phyloP scores from a whole-genome alignment of 116 monocot genomes.

The Trichopus zeylanicus region DNA sequence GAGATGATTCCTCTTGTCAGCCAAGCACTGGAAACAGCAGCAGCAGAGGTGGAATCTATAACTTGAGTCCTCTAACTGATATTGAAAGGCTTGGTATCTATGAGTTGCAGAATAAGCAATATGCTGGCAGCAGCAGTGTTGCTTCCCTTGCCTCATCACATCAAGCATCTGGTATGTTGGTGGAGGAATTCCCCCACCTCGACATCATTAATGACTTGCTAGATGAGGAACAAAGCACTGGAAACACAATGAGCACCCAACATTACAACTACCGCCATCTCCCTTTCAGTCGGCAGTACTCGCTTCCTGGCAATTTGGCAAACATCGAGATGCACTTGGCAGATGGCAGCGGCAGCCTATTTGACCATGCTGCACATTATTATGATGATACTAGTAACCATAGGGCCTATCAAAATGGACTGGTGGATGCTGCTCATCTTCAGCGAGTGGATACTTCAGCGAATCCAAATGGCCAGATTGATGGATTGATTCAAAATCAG shows the following conservation, averaged over 20 bases:
- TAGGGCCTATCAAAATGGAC: slow-evolving; percentile 16
- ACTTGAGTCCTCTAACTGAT: no score
- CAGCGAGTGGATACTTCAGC: slow-evolving; percentile 22
- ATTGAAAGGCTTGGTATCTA: slow-evolving; percentile 9
- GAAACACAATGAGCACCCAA: slow-evolving; percentile 6
- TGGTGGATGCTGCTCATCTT: slow-evolving; percentile 3
- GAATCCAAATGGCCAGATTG: slow-evolving; percentile 36
- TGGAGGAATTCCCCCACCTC: slow-evolving; percentile 86
- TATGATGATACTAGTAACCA: slow-evolving; percentile 31
- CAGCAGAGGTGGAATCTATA: no score
- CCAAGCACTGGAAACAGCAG: no score
- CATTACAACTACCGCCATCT: no score
- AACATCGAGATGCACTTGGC: slow-evolving; percentile 4
- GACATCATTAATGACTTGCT: slow-evolving; percentile 93
- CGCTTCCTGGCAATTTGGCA: slow-evolving; percentile 23
- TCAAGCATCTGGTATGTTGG: slow-evolving; percentile 16
- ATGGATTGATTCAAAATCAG: slow-evolving; percentile 27
- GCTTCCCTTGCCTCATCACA: slow-evolving; percentile 5
- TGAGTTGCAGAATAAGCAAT: slow-evolving; percentile 1
- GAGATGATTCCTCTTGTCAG: no score
- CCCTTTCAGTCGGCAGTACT: slow-evolving; percentile 33
- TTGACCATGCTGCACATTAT: slow-evolving; percentile 20
- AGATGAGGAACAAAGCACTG: slow-evolving; percentile 52
- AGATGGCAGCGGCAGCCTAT: slow-evolving; percentile 16
- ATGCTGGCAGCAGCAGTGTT: slow-evolving; percentile 7